Evolutionary conservation across 345 rosid genomes (phyloP), one percentile per base, ranked within the genome.

Genomic region (Boechera retrofracta): DNA sequence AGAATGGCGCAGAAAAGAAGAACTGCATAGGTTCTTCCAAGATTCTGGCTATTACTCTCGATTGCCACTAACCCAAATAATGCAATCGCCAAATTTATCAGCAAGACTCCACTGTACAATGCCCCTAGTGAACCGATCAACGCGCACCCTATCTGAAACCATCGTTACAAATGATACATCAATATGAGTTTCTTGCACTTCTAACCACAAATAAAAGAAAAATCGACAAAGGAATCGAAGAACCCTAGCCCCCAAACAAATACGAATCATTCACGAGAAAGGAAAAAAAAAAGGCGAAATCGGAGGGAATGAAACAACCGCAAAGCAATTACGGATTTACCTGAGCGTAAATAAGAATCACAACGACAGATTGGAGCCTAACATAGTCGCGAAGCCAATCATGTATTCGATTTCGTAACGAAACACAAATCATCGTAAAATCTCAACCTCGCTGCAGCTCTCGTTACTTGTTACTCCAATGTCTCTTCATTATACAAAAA

Each of bases 71-170:
- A 82, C 33, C 93, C 94, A 74, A 92, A 92, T 71, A 92, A 79
- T 15, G 96, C 88, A 38, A 90, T 88, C 60, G 74, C 89, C 73
- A 93, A 76, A 83, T 89, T 87, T 16, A 88, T 81, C 33, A 93
- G 71, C 83, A 84, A 74, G 4, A 90, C 88, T 48, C 98, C 98
- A 62, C 87, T 90, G 86, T 85, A 89, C 82, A 85, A 84, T 77
- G 96, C 93, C 28, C 98, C 96, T 3, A 92, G 83, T 5, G 96
- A 89, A 76, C 98, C 96, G 57, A 90, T 83, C 84, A 92, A 74
- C 18, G 96, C 85, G 75, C 92, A 90, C 6, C 88, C 94, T 76
- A 89, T 89, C 94, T 85, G 76, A 56, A 67, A 73, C 16, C 51
- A 59, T 10, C 53, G 26, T 29, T 29, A 49, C n/a, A 58, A 26